These are phyloP conservation scores for Dactylellina leptospora DNA, from an alignment of 2,329 filamentous ascomycete species.

Conservation along the genomic window DNA sequence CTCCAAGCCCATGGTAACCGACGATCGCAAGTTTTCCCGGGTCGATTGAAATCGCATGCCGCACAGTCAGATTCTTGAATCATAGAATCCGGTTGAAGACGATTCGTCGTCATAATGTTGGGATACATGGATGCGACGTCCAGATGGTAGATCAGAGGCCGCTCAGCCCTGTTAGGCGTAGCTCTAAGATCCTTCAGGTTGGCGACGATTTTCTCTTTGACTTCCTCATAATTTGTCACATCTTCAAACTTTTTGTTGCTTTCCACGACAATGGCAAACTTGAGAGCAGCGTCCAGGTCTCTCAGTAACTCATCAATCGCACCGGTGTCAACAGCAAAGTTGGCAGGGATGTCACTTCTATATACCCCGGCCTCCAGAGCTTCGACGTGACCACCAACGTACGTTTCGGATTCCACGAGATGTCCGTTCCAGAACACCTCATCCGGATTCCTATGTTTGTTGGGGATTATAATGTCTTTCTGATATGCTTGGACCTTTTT, in stretches of 20 bases:
- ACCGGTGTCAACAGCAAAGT: constrained; percentile 86
- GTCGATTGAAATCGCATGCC: constrained; percentile 96
- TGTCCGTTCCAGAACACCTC: constrained; percentile 98
- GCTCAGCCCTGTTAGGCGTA: constrained; percentile 83
- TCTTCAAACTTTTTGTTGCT: constrained; percentile 84
- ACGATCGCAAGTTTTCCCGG: constrained; percentile 95
- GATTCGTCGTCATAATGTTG: constrained; percentile 99
- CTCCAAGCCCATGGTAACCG: constrained; percentile 97
- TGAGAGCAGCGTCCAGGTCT: constrained; percentile 87
- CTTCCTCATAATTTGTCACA: constrained; percentile 80
- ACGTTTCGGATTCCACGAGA: constrained; percentile 93
- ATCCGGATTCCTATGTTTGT: constrained; percentile 90
- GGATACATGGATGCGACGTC: constrained; percentile 99
- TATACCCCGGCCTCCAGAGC: constrained; percentile 99
- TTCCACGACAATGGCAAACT: constrained; percentile 85
- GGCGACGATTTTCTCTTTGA: constrained; percentile 81
- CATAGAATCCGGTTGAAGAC: constrained; percentile 98
- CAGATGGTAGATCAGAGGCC: constrained; percentile 94
- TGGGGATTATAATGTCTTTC: constrained; percentile 88
- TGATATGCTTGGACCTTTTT: constrained; percentile 80
- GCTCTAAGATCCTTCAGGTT: constrained; percentile 76
- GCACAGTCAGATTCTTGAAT: constrained; percentile 95
- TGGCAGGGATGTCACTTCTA: constrained; percentile 90
- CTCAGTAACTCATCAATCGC: constrained; percentile 88
- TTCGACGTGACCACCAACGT: constrained; percentile 97